Evolutionary conservation across 2,329 filamentous ascomycete genomes (phyloP).

Genomic region (Trichoderma breve): DNA sequence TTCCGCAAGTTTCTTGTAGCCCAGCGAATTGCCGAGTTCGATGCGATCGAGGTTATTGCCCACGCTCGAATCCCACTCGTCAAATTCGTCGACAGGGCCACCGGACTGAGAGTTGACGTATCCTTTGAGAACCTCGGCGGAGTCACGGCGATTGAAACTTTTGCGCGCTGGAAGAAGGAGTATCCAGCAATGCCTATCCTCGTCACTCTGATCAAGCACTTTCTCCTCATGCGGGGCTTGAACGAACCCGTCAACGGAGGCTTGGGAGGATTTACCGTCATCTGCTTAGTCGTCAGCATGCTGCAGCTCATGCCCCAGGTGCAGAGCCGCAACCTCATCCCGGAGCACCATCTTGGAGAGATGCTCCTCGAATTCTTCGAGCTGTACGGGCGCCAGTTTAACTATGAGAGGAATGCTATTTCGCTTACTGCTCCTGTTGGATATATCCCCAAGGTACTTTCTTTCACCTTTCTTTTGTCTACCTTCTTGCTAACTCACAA

Average conservation of each 20-base stretch:
- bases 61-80: slow-evolving; percentile 84
- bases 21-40: slow-evolving; percentile 54
- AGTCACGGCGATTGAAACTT: slow-evolving; percentile 75
- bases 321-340: slow-evolving; percentile 57
- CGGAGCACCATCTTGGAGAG: slow-evolving; percentile 70
- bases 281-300: slow-evolving; percentile 88
- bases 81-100: slow-evolving; percentile 80
- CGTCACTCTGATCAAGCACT: slow-evolving; percentile 88
- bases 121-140: slow-evolving; percentile 93
- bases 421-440: slow-evolving; percentile 66
- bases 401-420: slow-evolving; percentile 69
- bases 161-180: slow-evolving; percentile 71
- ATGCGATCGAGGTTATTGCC: slow-evolving; percentile 65
- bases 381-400: slow-evolving; percentile 81
- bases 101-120: slow-evolving; percentile 82
- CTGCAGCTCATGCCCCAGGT: slow-evolving; percentile 75
- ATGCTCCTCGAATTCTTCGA: slow-evolving; percentile 85
- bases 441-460: slow-evolving; percentile 70
- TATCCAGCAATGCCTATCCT: slow-evolving; percentile 85
- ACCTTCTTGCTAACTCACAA: not conserved
- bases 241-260: slow-evolving; percentile 92
- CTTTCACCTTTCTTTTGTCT: not conserved
- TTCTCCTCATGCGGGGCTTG: slow-evolving; percentile 80
- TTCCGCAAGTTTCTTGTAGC: slow-evolving; percentile 60
- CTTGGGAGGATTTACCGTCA: slow-evolving; percentile 90